Evolutionary conservation across 176 grass and related monocot genomes (phyloP), one percentile per base, ranked within the genome.

Genomic region (Poa pratensis): DNA sequence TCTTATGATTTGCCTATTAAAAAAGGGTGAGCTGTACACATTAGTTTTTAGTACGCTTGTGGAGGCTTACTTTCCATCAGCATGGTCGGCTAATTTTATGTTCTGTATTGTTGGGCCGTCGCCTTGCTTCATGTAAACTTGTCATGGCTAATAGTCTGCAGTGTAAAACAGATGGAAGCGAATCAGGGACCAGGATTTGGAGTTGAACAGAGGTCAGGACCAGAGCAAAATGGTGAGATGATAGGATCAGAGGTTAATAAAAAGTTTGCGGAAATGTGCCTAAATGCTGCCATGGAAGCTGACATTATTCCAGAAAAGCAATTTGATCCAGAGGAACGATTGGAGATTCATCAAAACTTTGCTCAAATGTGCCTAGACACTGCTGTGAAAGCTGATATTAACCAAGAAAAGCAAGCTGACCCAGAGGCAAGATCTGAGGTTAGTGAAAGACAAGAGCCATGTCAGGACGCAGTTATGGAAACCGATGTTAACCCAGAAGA

Each of bases 151-250:
- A 86, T 53, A 24, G 15, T 19, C 18, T 76, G 63, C 61, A 35
- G 2, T 69, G 27, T 77, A 34, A 39, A 89, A 61, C 80, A 83
- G 49, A 83, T 90, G 80, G 80, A 83, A 80, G 27, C 20, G 1
- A 40, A 20, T 51, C 66, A 89, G 78, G 34, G 0, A 5, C 8
- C 39, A 69, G 63, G 59, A 69, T 43, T 11, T 1, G 52, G 4
- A 42, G 15, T n/a, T 61, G 62, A 89, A 60, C 62, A 62, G 52
- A 85, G 79, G 57, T 28, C 37, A 73, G 81, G 19, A 88, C 43
- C 46, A 28, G 72, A 74, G 43, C 71, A 50, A 74, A 74, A 43
- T 5, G 39, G 45, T 46, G 22, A 19, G 22, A 63, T 62, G 57
- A 16, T 45, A 46, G 77, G 57, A 46, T 62, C 15, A 10, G 37